Conservation (phyloP, 352 stramenopile genomes). For the Pythium periplocum region DNA sequence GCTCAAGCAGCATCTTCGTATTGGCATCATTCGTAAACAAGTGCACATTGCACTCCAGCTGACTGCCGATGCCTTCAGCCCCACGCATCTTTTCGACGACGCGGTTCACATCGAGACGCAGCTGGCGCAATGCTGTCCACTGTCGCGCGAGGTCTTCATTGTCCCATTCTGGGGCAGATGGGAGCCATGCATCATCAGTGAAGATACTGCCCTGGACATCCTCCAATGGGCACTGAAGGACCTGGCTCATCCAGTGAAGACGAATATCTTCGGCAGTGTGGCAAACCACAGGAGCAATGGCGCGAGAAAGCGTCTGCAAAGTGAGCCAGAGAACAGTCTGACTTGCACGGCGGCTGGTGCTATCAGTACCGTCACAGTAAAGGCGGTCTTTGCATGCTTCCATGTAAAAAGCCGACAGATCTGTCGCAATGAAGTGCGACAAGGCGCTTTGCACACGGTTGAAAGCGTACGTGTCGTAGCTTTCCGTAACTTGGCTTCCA, state of each 20-base stretch:
- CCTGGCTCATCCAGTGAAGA: constrained; percentile 69
- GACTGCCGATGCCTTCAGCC: constrained; percentile 46
- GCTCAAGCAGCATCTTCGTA: constrained; percentile 44
- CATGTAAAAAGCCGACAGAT: constrained; percentile 98
- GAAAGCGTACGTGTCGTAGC: constrained; percentile 87
- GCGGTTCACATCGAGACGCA: constrained; percentile 83
- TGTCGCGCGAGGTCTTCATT: constrained; percentile 52
- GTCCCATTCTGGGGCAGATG: constrained; percentile 41
- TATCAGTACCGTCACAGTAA: constrained; percentile 91
- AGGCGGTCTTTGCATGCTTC: constrained; percentile 96
- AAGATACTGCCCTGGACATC: constrained; percentile 72
- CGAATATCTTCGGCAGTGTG: constrained; percentile 98
- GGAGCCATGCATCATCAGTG: constrained; percentile 55
- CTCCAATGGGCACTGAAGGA: constrained; percentile 38
- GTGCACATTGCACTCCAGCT: constrained; percentile 72
- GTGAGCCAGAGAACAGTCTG: constrained; percentile 88
- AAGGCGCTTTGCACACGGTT: constrained; percentile 90
- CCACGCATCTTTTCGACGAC: constrained; percentile 70
- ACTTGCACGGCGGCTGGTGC: constrained; percentile 63
- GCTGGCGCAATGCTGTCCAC: constrained; percentile 85
- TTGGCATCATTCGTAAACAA: constrained; percentile 27
- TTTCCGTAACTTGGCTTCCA: constrained; percentile 81
- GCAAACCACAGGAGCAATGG: constrained; percentile 88
- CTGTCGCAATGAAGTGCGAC: constrained; percentile 89
- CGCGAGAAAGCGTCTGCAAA: constrained; percentile 52